A percentile compares a stretch with the other conserved stretches of the same genome.
phyloP scores from a whole-genome alignment of 2,329 filamentous ascomycete genomes.

The Xylariaceae sp. region DNA sequence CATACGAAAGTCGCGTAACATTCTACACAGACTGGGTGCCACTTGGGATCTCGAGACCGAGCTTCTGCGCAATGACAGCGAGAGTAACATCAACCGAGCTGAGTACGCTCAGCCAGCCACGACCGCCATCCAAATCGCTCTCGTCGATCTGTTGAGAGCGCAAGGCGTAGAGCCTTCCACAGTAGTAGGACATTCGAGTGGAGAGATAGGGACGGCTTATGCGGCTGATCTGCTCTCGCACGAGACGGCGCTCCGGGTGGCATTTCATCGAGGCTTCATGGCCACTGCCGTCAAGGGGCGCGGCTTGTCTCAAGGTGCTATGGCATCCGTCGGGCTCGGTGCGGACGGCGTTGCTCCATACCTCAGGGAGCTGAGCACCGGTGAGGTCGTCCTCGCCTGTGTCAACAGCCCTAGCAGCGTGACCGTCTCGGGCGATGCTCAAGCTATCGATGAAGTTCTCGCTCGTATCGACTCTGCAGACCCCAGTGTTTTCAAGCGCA shows the following conservation, averaged over 20 bases:
- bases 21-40: neutral
- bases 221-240: neutral
- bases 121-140: constrained; percentile 4
- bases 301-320: constrained; percentile 3
- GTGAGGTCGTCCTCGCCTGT: neutral
- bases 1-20: neutral
- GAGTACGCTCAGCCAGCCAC: constrained; percentile 5
- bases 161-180: neutral
- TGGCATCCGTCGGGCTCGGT: constrained; percentile 9
- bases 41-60: neutral
- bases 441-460: constrained; percentile 4
- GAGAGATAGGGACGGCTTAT: neutral
- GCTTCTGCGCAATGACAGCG: neutral
- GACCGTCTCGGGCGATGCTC: neutral
- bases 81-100: neutral
- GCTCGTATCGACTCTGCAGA: constrained; percentile 1
- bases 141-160: constrained; percentile 1
- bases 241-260: neutral
- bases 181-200: constrained; percentile 5
- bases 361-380: neutral
- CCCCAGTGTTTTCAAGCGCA: constrained; percentile 1
- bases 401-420: neutral
- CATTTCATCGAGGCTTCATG: neutral
- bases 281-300: neutral
- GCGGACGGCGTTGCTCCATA: constrained; percentile 1